Evolutionary conservation across 805 yeast genomes (phyloP), one percentile per base, ranked within the genome.

Genomic region (Wickerhamomyces alni): DNA sequence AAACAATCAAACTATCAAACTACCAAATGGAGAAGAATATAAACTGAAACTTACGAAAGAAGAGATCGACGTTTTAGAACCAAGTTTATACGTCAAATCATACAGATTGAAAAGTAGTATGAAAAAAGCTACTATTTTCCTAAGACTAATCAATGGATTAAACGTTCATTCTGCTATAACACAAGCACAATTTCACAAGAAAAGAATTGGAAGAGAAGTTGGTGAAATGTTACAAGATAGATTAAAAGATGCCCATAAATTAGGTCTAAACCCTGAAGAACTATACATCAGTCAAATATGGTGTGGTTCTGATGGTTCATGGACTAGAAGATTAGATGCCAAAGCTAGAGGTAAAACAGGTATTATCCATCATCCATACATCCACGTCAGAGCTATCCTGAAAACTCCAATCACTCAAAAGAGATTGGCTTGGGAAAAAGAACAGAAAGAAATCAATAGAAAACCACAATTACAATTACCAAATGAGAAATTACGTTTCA

Each of bases 301-400:
- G 97, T 80, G 80, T 21, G 97, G 96, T 31, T 80, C 88, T 41
- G 98, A 91, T 61, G 96, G 95, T 17, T 55, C 63, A 37, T 78
- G 83, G 80, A 53, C 57, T 22, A 81, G 77, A 59, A 74, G 93
- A 59, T 62, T 79, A 9, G 96, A 91, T 51, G 71, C 74, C 57
- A 88, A 87, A 66, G 96, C 93, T 47, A 80, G 98, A 67, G 96
- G 96, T 47, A 77, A 96, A 61, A 70, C 75, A 17, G 98, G 98
- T 58, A 63, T 85, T 41, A 73, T 84, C 37, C 73, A 70, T 25
- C 93, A 86, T 55, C 78, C 84, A 44, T 83, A 75, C 58, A 80
- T 87, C 38, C 95, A 91, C 61, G 77, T 89, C 25, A 78, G 82
- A 65, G 85, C 86, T 33, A 71, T 91, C 42, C 67, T 91, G 42